A percentile compares a stretch with the other conserved stretches of the same genome.
Evolutionary conservation across 768 basidiomycete genomes (phyloP).

Genomic region (Paxillus rubicundulus): DNA sequence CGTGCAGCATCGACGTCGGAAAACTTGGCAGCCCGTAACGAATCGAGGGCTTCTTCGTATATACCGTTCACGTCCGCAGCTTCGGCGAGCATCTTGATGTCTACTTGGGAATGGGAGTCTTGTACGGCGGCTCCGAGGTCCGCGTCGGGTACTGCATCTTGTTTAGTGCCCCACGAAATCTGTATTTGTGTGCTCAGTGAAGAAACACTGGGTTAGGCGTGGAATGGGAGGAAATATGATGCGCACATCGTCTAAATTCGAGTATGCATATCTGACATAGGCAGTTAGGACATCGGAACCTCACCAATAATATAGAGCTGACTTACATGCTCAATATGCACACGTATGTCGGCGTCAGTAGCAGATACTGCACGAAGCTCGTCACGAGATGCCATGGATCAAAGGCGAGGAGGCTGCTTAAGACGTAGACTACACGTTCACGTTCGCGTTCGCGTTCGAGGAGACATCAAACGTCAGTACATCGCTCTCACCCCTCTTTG

Average conservation of each 20-base stretch:
- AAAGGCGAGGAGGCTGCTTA: constrained; percentile 76
- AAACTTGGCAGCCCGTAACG: constrained; percentile 59
- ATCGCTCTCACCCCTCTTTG: background rate
- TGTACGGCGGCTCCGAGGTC: constrained; percentile 86
- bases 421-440: constrained; percentile 57
- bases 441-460: constrained; percentile 2
- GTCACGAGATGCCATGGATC: constrained; percentile 98
- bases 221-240: constrained; percentile 5
- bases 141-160: constrained; percentile 65
- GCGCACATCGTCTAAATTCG: constrained; percentile 77
- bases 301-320: background rate
- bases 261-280: constrained; percentile 69
- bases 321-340: constrained; percentile 75
- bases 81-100: constrained; percentile 82
- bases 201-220: constrained; percentile 6
- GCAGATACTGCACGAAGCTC: constrained; percentile 83
- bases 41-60: constrained; percentile 80
- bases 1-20: constrained; percentile 14
- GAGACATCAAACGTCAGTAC: background rate
- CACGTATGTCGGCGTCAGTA: constrained; percentile 81
- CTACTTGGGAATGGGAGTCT: constrained; percentile 77
- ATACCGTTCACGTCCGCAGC: constrained; percentile 79
- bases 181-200: constrained; percentile 23
- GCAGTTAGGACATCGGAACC: constrained; percentile 17
- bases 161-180: constrained; percentile 98